These are phyloP conservation scores for Cephalotrichum gorgonifer DNA, from an alignment of 2,329 filamentous ascomycete genomes.

Conservation along the genomic window DNA sequence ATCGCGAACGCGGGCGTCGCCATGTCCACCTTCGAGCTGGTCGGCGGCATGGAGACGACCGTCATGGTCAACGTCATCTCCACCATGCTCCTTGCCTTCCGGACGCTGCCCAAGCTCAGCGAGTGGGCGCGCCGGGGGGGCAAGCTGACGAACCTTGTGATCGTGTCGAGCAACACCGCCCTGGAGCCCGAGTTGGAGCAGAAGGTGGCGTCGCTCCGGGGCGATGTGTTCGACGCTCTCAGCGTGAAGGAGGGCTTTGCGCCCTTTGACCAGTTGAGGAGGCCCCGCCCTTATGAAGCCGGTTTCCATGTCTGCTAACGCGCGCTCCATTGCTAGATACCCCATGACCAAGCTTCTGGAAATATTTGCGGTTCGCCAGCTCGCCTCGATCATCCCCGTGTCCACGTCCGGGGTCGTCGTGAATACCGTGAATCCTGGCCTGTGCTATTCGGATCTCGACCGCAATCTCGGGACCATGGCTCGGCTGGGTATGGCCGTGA, in stretches of 20 bases:
- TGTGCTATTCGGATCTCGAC: constrained; percentile 2
- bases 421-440: constrained; percentile 3
- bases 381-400: constrained; percentile 17
- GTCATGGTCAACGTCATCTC: constrained; percentile 36
- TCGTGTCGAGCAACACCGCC: constrained; percentile 20
- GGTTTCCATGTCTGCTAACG: neutral
- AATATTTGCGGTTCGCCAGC: constrained; percentile 15
- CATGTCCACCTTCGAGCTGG: constrained; percentile 9
- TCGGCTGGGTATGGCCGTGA: neutral
- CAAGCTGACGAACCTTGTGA: constrained; percentile 21
- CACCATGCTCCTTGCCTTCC: constrained; percentile 31
- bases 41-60: constrained; percentile 29
- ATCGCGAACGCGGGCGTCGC: constrained; percentile 27
- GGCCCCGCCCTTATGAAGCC: neutral
- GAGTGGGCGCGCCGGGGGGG: constrained; percentile 21
- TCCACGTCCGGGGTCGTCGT: constrained; percentile 4
- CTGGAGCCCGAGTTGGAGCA: constrained; percentile 7
- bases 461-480: neutral
- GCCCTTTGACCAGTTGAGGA: neutral
- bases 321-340: constrained; percentile 12
- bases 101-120: constrained; percentile 29
- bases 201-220: neutral
- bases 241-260: neutral
- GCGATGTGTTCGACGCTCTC: neutral
- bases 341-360: constrained; percentile 17